A percentile compares a stretch with the other conserved stretches of the same genome.
Conservation (phyloP, 495 filamentous ascomycete genomes). For the Chaetomium fimeti region DNA sequence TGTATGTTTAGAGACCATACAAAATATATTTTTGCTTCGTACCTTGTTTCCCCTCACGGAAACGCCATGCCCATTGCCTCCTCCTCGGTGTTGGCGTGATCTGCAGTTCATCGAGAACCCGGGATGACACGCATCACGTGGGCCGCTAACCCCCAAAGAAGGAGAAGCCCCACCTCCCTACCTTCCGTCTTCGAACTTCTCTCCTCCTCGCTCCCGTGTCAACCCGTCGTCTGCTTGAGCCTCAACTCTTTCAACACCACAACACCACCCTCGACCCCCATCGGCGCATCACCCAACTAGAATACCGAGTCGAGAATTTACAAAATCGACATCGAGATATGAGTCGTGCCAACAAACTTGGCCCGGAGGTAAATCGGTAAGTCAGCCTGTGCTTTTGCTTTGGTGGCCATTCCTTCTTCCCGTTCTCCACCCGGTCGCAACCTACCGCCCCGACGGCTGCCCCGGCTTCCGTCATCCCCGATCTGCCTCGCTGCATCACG, state of each 20-base stretch:
- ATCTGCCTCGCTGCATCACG: slow-evolving; percentile 12
- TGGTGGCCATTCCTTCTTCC: slow-evolving; percentile 1
- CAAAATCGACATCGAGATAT: slow-evolving; percentile 57
- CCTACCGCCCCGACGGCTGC: neutral
- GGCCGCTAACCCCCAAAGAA: slow-evolving; percentile 23
- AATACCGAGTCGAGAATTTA: slow-evolving; percentile 31
- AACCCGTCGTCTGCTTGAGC: slow-evolving; percentile 32
- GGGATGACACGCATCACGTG: slow-evolving; percentile 32
- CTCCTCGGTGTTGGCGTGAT: no score
- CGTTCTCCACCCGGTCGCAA: slow-evolving; percentile 16
- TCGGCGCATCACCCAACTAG: slow-evolving; percentile 24
- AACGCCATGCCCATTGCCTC: no score
- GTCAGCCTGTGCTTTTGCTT: slow-evolving; percentile 34
- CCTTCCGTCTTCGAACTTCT: slow-evolving; percentile 35
- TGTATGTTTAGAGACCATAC: no score
- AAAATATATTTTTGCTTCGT: no score
- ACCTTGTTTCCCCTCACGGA: no score
- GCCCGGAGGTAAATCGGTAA: slow-evolving; percentile 93
- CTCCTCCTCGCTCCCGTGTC: slow-evolving; percentile 39
- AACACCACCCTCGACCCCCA: slow-evolving; percentile 21
- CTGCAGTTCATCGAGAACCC: neutral
- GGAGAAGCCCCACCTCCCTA: slow-evolving; percentile 22
- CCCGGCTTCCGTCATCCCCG: slow-evolving; percentile 18
- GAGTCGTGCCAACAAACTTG: slow-evolving; percentile 83
- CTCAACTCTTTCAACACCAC: slow-evolving; percentile 27